Evolutionary conservation across 1,284 basidiomycete species (phyloP).

Genomic region (Puccinia sorghi): DNA sequence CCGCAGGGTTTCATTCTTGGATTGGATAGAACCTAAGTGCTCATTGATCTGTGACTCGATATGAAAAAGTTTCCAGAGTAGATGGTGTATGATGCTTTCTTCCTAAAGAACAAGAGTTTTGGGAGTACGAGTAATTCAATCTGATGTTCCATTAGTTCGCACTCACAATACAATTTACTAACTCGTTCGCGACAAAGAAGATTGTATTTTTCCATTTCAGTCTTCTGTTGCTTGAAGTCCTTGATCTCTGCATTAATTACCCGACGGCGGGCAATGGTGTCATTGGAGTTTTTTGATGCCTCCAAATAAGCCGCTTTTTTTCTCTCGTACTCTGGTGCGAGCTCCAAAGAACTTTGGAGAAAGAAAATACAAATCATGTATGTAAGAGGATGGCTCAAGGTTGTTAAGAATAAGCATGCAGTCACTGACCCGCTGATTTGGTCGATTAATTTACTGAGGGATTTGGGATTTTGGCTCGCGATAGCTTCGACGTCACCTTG

Average conservation of each 20-base stretch:
- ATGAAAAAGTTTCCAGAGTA: slow-evolving; percentile 87
- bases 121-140: background rate
- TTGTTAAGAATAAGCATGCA: background rate
- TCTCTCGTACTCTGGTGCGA: slow-evolving; percentile 82
- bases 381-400: background rate
- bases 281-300: slow-evolving; percentile 88
- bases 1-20: slow-evolving; percentile 70
- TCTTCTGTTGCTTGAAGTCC: slow-evolving; percentile 95
- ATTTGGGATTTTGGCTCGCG: slow-evolving; percentile 88
- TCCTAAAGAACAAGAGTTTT: slow-evolving; percentile 64
- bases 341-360: slow-evolving; percentile 66
- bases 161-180: slow-evolving; percentile 53
- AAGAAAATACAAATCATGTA: background rate
- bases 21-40: slow-evolving; percentile 70
- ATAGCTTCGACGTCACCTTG: slow-evolving; percentile 98
- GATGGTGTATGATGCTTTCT: slow-evolving; percentile 73
- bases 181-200: slow-evolving; percentile 72
- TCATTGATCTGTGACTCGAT: slow-evolving; percentile 77
- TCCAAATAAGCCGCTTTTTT: slow-evolving; percentile 83
- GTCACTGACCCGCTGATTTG: slow-evolving; percentile 75
- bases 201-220: slow-evolving; percentile 87
- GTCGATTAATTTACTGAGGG: slow-evolving; percentile 86
- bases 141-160: background rate
- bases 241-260: slow-evolving; percentile 93
- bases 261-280: slow-evolving; percentile 88